A percentile compares a stretch with the other conserved stretches of the same genome.
Evolutionary conservation across 306 rosid species (phyloP).

Genomic region (Quercus aquifolioides): DNA sequence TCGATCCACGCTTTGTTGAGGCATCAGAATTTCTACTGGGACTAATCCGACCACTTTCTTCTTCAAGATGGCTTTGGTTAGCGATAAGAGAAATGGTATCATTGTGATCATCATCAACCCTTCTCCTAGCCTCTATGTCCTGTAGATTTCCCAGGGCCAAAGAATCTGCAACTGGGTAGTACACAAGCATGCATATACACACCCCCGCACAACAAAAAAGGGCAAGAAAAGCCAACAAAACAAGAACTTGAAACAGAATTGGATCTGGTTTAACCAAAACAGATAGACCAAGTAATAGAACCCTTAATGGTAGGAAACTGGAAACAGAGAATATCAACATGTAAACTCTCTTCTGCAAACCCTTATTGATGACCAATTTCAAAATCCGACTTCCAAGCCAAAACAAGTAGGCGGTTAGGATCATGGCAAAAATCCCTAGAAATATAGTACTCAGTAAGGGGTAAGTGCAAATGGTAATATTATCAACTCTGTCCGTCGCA

Average conservation of each 20-base stretch:
- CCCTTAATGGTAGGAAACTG: slow-evolving; percentile 88
- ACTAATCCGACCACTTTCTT: slow-evolving; percentile 55
- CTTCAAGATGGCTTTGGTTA: slow-evolving; percentile 62
- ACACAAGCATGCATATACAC: slow-evolving; percentile 91
- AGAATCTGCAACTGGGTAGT: slow-evolving; percentile 90
- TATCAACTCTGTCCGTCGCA: slow-evolving; percentile 28
- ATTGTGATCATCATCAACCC: slow-evolving; percentile 51
- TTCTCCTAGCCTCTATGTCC: slow-evolving; percentile 76
- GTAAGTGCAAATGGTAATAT: slow-evolving; percentile 79
- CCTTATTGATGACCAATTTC: slow-evolving; percentile 91
- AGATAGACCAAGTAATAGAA: slow-evolving; percentile 90
- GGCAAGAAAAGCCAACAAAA: slow-evolving; percentile 90
- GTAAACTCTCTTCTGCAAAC: slow-evolving; percentile 94
- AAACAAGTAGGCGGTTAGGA: slow-evolving; percentile 82
- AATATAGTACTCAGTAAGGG: slow-evolving; percentile 82
- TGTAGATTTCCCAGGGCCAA: slow-evolving; percentile 78
- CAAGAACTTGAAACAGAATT: slow-evolving; percentile 72
- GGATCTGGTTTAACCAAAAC: slow-evolving; percentile 70
- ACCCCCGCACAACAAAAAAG: slow-evolving; percentile 78
- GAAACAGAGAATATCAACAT: slow-evolving; percentile 80
- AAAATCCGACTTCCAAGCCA: slow-evolving; percentile 97
- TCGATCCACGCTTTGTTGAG: slow-evolving; percentile 80
- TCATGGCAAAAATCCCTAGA: slow-evolving; percentile 71
- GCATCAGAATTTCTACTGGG: slow-evolving; percentile 65
- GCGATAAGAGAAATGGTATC: slow-evolving; percentile 79